Percentiles rank a stretch among this genome's conserved stretches.
These are phyloP conservation scores for Volvariella surrecta DNA, from an alignment of 1,284 basidiomycete genomes.

Conservation along the genomic window DNA sequence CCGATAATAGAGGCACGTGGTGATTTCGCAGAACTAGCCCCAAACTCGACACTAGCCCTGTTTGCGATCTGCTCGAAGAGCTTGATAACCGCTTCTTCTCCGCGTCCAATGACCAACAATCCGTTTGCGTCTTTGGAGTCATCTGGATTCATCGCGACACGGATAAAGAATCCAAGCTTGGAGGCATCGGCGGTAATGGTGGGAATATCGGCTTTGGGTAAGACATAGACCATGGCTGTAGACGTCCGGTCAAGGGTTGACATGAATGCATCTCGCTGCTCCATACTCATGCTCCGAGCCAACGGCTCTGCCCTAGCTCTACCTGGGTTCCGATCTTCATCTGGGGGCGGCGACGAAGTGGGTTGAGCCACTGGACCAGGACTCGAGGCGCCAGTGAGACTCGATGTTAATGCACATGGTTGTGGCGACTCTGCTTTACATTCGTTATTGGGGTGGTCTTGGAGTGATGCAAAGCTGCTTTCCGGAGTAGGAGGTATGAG, in stretches of 20 bases:
- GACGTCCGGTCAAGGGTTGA: slow-evolving; percentile 32
- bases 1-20: not conserved
- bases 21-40: slow-evolving; percentile 2
- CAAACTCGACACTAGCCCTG: not conserved
- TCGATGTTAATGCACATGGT: not conserved
- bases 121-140: slow-evolving; percentile 29
- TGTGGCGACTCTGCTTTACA: not conserved
- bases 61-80: slow-evolving; percentile 15
- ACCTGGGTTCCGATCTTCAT: not conserved
- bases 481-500: slow-evolving; percentile 34
- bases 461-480: slow-evolving; percentile 25
- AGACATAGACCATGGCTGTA: slow-evolving; percentile 35
- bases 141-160: slow-evolving; percentile 25
- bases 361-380: not conserved
- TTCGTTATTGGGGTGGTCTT: slow-evolving; percentile 12
- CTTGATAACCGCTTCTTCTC: slow-evolving; percentile 27
- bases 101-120: slow-evolving; percentile 40
- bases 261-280: slow-evolving; percentile 41
- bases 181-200: slow-evolving; percentile 29
- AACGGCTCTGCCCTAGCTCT: slow-evolving; percentile 17
- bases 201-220: slow-evolving; percentile 34
- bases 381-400: no score
- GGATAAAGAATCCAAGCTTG: slow-evolving; percentile 33
- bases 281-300: slow-evolving; percentile 39
- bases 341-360: slow-evolving; percentile 3